Evolutionary conservation across 306 rosid species (phyloP), one percentile per base, ranked within the genome.

Genomic region (Inga oerstediana): DNA sequence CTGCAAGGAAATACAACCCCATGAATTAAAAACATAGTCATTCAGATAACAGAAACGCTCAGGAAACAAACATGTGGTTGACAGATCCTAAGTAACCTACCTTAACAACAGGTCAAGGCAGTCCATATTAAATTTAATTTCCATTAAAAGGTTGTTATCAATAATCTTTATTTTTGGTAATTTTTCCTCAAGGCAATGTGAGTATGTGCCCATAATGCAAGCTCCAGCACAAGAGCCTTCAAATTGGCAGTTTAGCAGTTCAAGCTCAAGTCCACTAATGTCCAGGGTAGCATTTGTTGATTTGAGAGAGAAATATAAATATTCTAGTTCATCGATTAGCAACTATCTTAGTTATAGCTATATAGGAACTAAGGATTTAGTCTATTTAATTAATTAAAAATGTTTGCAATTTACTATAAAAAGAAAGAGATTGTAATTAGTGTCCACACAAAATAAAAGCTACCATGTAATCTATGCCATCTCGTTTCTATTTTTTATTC

Each of bases 321-420:
- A 62, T 74, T 90, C 99, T 97, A 59, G 71, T 15, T 32, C 20
- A 34, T 7, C n/a, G 16, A 66, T 66, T 32, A 3, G 7, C 1
- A 17, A 66, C 71, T 66, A 34, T 66, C n/a, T 66, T 14, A 32
- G n/a, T 37, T 34, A 34, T 66, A 32, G 71, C 43, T 20, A 6
- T 34, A 30, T 13, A 66, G 43, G 22, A 32, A 34, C 34, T 10
- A 22, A 22, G 34, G 19, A 15, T 34, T 66, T 66, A 30, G 70
- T 65, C 41, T 30, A 27, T 32, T 30, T 27, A 32, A 32, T 68
- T 37, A 39, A 20, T 69, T 39, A 19, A 39, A 27, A 69, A 19
- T 39, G 27, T 10, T 69, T 39, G 30, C 7, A 22, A 69, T 39
- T 17, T 67, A 16, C 1, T 35, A 67, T 17, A 67, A 8, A 3